Evolutionary conservation across 768 basidiomycete genomes (phyloP).

Genomic region (Trametes gibbosa): DNA sequence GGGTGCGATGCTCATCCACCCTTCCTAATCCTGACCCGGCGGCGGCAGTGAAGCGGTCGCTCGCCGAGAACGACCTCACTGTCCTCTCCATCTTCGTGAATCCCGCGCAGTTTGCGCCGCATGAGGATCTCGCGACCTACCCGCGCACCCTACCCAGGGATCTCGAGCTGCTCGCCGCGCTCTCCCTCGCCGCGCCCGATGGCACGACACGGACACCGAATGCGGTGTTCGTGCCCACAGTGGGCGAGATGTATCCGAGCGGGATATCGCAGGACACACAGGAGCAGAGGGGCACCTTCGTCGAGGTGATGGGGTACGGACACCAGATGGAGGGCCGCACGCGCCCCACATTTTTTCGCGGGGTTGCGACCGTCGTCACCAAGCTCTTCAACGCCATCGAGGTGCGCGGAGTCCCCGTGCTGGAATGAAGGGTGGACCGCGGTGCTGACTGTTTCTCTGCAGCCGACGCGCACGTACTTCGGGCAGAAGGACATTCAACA

Average conservation of each 20-base stretch:
- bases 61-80: conserved; percentile 78
- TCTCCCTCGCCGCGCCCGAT: conserved; percentile 22
- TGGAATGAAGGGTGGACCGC: too few species aligned
- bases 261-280: conserved; percentile 77
- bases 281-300: conserved; percentile 82
- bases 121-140: conserved; percentile 90
- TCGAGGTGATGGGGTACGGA: conserved; percentile 88
- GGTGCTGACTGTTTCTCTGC: background rate
- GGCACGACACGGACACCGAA: conserved; percentile 41
- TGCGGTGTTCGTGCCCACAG: conserved; percentile 78
- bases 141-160: conserved; percentile 84
- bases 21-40: background rate
- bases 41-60: conserved; percentile 66
- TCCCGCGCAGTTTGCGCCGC: conserved; percentile 94
- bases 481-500: conserved; percentile 99
- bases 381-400: conserved; percentile 94
- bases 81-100: conserved; percentile 97
- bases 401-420: conserved; percentile 40
- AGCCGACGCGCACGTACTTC: conserved; percentile 93
- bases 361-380: conserved; percentile 91
- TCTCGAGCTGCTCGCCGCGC: conserved; percentile 53
- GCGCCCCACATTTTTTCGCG: conserved; percentile 90
- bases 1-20: background rate
- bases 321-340: conserved; percentile 91
- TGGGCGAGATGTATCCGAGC: conserved; percentile 88